These are phyloP conservation scores for Mediolabrus comicus DNA, from an alignment of 108 stramenopile genomes.

Conservation along the genomic window DNA sequence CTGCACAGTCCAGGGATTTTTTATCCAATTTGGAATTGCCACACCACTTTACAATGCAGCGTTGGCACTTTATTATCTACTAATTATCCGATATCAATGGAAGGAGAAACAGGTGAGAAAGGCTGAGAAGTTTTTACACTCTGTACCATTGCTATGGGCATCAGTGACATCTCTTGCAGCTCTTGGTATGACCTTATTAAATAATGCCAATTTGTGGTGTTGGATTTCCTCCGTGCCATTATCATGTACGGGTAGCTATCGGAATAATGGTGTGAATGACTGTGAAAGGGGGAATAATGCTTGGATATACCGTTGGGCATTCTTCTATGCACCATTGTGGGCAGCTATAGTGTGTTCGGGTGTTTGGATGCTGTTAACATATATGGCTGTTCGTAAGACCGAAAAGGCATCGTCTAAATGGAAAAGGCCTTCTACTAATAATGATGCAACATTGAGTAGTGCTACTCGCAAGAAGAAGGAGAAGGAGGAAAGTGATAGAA, in stretches of 20 bases:
- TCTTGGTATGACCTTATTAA: constrained; percentile 38
- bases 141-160: constrained; percentile 24
- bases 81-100: constrained; percentile 47
- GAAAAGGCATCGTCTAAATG: constrained; percentile 15
- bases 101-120: constrained; percentile 17
- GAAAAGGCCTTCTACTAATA: background rate
- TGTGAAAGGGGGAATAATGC: constrained; percentile 53
- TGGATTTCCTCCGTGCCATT: constrained; percentile 54
- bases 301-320: constrained; percentile 34
- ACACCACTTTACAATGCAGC: constrained; percentile 49
- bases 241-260: constrained; percentile 13
- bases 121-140: constrained; percentile 41
- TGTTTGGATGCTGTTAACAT: background rate
- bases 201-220: constrained; percentile 56
- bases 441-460: background rate
- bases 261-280: background rate
- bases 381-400: background rate
- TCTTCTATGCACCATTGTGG: constrained; percentile 34
- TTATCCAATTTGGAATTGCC: constrained; percentile 44
- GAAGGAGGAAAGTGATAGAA: background rate
- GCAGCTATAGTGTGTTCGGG: background rate
- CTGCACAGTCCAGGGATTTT: constrained; percentile 67
- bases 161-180: constrained; percentile 25
- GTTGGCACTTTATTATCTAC: constrained; percentile 51
- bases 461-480: background rate